Conservation (phyloP, 2,329 filamentous ascomycete genomes). For the Fusarium chlamydosporum region DNA sequence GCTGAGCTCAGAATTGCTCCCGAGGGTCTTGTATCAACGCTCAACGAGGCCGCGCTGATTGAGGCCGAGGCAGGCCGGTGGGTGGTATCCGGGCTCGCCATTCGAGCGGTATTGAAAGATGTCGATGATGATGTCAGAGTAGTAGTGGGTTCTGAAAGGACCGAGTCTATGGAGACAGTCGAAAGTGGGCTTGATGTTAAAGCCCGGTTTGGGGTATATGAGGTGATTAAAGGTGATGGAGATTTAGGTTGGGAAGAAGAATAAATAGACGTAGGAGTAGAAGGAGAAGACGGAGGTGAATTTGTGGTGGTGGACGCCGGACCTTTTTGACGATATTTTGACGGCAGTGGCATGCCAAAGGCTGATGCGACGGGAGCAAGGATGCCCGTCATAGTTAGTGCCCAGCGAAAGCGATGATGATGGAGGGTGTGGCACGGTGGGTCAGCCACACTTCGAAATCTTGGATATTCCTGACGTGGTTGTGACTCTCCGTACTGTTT, state of each 20-base stretch:
- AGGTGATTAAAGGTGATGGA: slow-evolving; percentile 26
- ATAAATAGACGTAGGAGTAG: slow-evolving; percentile 30
- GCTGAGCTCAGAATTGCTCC: slow-evolving; percentile 22
- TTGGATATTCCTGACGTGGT: slow-evolving; percentile 33
- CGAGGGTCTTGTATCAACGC: slow-evolving; percentile 31
- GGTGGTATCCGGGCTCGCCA: slow-evolving; percentile 35
- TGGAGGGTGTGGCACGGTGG: slow-evolving; percentile 43
- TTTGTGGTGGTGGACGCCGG: slow-evolving; percentile 25
- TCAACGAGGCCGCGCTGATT: slow-evolving; percentile 15
- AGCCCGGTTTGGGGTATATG: slow-evolving; percentile 3
- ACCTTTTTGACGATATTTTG: slow-evolving; percentile 49
- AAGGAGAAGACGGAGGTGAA: slow-evolving; percentile 37
- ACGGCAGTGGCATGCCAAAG: slow-evolving; percentile 53
- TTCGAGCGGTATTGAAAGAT: slow-evolving; percentile 18
- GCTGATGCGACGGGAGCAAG: slow-evolving; percentile 54
- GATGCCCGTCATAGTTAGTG: slow-evolving; percentile 52
- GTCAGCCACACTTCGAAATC: slow-evolving; percentile 43
- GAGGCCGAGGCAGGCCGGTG: slow-evolving; percentile 21
- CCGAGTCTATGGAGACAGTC: slow-evolving; percentile 39
- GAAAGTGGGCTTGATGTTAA: slow-evolving; percentile 28
- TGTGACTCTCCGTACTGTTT: slow-evolving; percentile 12
- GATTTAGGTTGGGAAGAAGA: slow-evolving; percentile 28
- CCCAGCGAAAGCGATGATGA: slow-evolving; percentile 20
- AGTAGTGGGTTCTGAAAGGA: slow-evolving; percentile 38
- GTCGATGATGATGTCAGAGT: slow-evolving; percentile 43